A percentile compares a stretch with the other conserved stretches of the same genome.
Conservation (phyloP, 352 stramenopile species). For the Phytophthora colocasiae region DNA sequence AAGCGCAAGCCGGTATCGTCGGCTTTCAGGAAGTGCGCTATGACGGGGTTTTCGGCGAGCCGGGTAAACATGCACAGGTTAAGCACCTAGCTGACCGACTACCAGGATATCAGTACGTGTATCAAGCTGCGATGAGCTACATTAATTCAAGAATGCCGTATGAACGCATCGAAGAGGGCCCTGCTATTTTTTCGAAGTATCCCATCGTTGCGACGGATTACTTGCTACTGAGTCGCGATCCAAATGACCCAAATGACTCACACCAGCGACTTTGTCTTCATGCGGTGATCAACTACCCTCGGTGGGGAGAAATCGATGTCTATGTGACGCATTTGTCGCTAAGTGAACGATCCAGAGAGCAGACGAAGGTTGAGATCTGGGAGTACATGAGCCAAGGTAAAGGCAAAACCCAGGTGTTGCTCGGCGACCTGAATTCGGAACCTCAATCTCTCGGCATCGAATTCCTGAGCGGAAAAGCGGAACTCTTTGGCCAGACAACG, state of each 20-base stretch:
- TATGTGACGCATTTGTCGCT: constrained; percentile 91
- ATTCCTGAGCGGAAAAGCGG: constrained; percentile 74
- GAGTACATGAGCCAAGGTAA: constrained; percentile 75
- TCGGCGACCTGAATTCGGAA: constrained; percentile 90
- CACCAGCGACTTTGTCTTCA: constrained; percentile 89
- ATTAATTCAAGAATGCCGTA: constrained; percentile 60
- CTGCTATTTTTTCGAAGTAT: constrained; percentile 81
- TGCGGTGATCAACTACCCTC: constrained; percentile 68
- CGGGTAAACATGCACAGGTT: constrained; percentile 75
- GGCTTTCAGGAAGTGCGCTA: constrained; percentile 90
- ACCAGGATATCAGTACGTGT: constrained; percentile 83
- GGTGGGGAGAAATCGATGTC: constrained; percentile 78
- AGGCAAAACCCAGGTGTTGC: constrained; percentile 75
- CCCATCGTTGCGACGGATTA: constrained; percentile 87
- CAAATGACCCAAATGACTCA: constrained; percentile 85
- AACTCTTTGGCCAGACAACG: constrained; percentile 59
- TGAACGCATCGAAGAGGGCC: constrained; percentile 88
- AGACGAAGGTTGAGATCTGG: constrained; percentile 85
- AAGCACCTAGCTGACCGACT: constrained; percentile 74
- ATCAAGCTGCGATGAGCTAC: constrained; percentile 89
- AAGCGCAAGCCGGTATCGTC: constrained; percentile 71
- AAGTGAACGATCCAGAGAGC: constrained; percentile 72
- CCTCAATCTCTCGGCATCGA: constrained; percentile 80
- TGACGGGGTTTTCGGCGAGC: constrained; percentile 74
- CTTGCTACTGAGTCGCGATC: constrained; percentile 76